Evolutionary conservation across 495 filamentous ascomycete genomes (phyloP).

Genomic region (Viridothelium virens): DNA sequence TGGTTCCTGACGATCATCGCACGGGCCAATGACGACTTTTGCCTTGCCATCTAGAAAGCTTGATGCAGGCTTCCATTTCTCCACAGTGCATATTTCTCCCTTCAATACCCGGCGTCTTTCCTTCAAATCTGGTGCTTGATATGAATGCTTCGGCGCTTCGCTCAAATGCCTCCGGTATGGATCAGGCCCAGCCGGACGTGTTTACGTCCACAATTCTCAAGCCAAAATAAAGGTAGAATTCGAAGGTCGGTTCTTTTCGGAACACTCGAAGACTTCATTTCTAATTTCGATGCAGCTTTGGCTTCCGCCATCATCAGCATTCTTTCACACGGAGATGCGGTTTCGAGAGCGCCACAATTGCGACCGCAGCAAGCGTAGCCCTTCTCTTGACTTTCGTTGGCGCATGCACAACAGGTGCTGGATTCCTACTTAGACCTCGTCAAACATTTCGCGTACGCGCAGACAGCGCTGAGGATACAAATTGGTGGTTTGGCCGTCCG

Average conservation of each 20-base stretch:
- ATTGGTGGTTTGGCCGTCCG: background rate
- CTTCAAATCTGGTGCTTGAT: too few species aligned
- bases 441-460: background rate
- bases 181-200: too few species aligned
- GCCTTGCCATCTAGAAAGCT: background rate
- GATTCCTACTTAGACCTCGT: background rate
- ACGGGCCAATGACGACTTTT: slow-evolving; percentile 1
- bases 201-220: background rate
- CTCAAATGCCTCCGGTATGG: too few species aligned
- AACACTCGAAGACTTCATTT: background rate
- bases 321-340: background rate
- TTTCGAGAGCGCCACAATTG: background rate
- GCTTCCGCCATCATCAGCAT: background rate
- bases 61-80: background rate
- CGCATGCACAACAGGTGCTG: background rate
- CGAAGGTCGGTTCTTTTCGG: background rate
- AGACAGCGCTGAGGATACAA: background rate
- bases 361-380: background rate
- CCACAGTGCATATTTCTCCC: background rate
- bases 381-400: background rate
- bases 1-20: slow-evolving; percentile 8
- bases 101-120: background rate
- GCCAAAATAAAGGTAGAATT: background rate
- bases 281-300: background rate
- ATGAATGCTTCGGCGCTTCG: too few species aligned